These are phyloP conservation scores for Eremochloa ophiuroides DNA, from an alignment of 176 grass and related monocot genomes.

Conservation along the genomic window DNA sequence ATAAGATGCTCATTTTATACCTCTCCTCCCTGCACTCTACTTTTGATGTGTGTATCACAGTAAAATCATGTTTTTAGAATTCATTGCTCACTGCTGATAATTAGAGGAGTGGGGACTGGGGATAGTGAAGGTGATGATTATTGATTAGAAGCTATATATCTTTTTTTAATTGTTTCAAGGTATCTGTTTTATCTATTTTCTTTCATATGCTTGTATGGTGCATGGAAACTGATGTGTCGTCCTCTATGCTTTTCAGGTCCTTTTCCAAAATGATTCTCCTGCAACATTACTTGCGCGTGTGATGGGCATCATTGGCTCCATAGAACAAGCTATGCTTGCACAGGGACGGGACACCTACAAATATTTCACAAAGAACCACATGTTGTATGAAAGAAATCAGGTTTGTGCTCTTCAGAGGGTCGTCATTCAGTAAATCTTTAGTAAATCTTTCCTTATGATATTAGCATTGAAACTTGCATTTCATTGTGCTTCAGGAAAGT, in stretches of 20 bases:
- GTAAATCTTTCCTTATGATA: background rate
- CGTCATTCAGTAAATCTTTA: background rate
- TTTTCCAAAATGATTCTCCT: constrained; percentile 99
- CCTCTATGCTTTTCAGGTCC: constrained; percentile 49
- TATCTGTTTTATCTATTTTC: background rate
- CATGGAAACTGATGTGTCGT: constrained; percentile 2
- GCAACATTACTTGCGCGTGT: constrained; percentile 88
- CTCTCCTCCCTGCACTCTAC: background rate
- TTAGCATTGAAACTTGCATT: constrained; percentile 2
- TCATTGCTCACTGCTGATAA: background rate
- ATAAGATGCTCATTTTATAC: background rate
- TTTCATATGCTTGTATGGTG: background rate
- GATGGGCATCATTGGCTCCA: constrained; percentile 83
- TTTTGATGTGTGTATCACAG: background rate
- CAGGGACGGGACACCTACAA: constrained; percentile 95
- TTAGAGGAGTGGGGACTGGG: background rate
- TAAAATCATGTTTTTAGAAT: constrained; percentile 9
- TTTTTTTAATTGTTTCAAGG: background rate
- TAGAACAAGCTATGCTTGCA: constrained; percentile 98
- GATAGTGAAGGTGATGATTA: background rate
- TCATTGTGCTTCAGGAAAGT: constrained; percentile 65
- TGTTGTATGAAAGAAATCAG: constrained; percentile 99
- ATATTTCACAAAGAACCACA: constrained; percentile 98
- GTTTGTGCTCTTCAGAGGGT: constrained; percentile 39
- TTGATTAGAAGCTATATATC: background rate